Conservation (phyloP, 2,329 filamentous ascomycete genomes). For the Clarireedia homoeocarpa region DNA sequence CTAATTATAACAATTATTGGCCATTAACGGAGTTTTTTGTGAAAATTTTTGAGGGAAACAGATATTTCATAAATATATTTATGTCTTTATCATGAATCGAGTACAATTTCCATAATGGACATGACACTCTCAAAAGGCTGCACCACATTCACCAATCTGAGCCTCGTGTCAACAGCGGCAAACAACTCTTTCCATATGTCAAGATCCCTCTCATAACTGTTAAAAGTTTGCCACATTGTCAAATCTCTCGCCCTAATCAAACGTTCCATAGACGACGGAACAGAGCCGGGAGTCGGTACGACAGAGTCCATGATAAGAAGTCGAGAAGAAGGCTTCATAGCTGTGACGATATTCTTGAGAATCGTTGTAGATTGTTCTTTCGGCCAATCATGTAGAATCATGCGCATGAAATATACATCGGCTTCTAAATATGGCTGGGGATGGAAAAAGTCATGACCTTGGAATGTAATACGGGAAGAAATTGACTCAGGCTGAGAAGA, state of each 20-base stretch:
- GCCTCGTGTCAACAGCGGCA: neutral
- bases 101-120: neutral
- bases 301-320: neutral
- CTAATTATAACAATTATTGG: no score
- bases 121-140: neutral
- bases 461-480: neutral
- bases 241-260: constrained; percentile 27
- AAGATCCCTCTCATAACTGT: constrained; percentile 29
- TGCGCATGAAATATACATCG: constrained; percentile 38
- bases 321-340: constrained; percentile 34
- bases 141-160: neutral
- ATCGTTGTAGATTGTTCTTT: constrained; percentile 33
- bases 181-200: neutral
- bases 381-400: constrained; percentile 42
- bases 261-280: neutral
- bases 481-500: neutral
- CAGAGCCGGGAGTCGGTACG: neutral
- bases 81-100: no score
- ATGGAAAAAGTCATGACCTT: constrained; percentile 34
- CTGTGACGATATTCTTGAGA: constrained; percentile 32
- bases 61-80: no score
- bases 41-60: no score
- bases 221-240: constrained; percentile 32
- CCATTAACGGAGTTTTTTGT: no score
- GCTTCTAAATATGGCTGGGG: constrained; percentile 35